phyloP scores from a whole-genome alignment of 2,329 filamentous ascomycete species.

The Xylariaceae sp. region DNA sequence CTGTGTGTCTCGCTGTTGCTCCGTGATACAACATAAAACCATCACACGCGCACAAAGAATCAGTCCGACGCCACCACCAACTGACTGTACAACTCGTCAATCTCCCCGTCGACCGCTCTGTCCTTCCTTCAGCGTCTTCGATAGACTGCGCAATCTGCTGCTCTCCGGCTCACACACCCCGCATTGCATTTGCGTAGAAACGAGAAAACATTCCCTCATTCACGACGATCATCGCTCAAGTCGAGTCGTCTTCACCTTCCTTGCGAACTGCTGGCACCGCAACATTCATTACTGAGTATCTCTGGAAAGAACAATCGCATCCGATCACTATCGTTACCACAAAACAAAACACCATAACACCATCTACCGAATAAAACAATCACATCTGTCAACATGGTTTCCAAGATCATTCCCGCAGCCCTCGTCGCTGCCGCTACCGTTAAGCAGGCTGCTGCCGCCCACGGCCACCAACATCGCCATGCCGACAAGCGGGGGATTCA shows the following conservation, averaged over 20 bases:
- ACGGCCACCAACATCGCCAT: conserved; percentile 27
- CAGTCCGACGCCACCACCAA: conserved; percentile 7
- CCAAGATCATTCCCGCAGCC: conserved; percentile 29
- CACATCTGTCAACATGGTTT: conserved; percentile 24
- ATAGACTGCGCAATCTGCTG: conserved; percentile 24
- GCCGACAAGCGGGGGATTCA: conserved; percentile 26
- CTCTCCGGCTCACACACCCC: conserved; percentile 10
- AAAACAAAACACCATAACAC: not conserved
- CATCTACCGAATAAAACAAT: conserved; percentile 1
- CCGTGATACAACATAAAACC: conserved; percentile 19
- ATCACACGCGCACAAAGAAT: conserved; percentile 11
- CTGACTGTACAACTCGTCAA: conserved; percentile 14
- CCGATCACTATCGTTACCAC: conserved; percentile 1
- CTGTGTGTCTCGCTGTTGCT: conserved; percentile 19
- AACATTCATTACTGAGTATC: conserved; percentile 19
- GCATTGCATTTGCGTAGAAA: conserved; percentile 20
- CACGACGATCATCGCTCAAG: conserved; percentile 17
- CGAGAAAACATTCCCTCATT: conserved; percentile 23
- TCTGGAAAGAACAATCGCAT: conserved; percentile 16
- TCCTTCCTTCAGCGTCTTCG: conserved; percentile 29
- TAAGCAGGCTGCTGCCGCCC: conserved; percentile 24
- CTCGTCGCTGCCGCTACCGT: conserved; percentile 28
- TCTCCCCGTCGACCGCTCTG: conserved; percentile 22
- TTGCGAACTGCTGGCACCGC: conserved; percentile 28
- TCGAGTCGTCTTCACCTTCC: conserved; percentile 22